These are phyloP conservation scores for Periconia sp. DNA, from an alignment of 2,329 filamentous ascomycete species.

Conservation along the genomic window DNA sequence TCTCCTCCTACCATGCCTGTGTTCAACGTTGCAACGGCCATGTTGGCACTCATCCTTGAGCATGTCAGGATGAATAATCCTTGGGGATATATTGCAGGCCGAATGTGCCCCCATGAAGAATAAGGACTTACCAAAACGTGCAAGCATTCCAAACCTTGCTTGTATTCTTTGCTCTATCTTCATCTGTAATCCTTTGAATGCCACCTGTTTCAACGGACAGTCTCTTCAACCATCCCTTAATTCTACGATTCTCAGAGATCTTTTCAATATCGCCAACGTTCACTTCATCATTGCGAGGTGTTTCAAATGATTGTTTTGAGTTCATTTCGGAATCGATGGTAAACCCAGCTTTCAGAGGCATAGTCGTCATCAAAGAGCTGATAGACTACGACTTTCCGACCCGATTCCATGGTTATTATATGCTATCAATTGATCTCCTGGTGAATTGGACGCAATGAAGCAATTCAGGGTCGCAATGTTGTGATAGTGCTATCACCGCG, in stretches of 20 bases:
- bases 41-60: conserved; percentile 45
- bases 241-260: background rate
- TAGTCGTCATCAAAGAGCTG: conserved; percentile 5
- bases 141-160: conserved; percentile 33
- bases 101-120: no score
- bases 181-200: conserved; percentile 29
- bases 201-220: conserved; percentile 28
- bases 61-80: conserved; percentile 5
- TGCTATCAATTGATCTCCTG: conserved; percentile 1
- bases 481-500: conserved; percentile 23
- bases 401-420: conserved; percentile 15
- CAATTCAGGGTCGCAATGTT: conserved; percentile 8
- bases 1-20: conserved; percentile 39
- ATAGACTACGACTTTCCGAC: no score
- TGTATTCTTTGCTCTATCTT: conserved; percentile 22
- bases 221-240: conserved; percentile 17
- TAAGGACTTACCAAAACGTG: conserved; percentile 28
- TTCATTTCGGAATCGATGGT: conserved; percentile 20
- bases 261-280: conserved; percentile 5
- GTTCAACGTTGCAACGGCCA: conserved; percentile 45
- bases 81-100: no score
- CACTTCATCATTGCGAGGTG: conserved; percentile 7
- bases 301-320: conserved; percentile 17
- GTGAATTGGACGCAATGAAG: conserved; percentile 1
- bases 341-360: conserved; percentile 13